phyloP scores from a whole-genome alignment of 352 stramenopile genomes.

The Phytophthora citricola region DNA sequence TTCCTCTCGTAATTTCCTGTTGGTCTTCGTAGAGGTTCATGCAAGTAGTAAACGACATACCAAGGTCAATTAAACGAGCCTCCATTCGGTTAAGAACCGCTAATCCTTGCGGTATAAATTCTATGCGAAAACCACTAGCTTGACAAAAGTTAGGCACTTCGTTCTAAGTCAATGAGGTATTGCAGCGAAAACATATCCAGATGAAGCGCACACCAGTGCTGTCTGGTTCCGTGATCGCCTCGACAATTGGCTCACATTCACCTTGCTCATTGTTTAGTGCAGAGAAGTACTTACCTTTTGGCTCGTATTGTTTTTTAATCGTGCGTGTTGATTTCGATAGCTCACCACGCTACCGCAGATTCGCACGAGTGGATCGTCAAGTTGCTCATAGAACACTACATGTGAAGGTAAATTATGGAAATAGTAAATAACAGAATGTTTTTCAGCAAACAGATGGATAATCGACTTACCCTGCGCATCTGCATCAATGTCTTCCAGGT shows the following conservation, averaged over 20 bases:
- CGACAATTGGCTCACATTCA: neutral
- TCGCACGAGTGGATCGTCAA: neutral
- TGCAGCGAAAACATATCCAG: neutral
- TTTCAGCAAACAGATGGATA: neutral
- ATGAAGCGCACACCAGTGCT: neutral
- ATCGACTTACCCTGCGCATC: neutral
- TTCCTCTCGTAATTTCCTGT: conserved; percentile 8
- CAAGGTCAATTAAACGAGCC: neutral
- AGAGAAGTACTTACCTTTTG: neutral
- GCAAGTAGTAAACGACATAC: conserved; percentile 8
- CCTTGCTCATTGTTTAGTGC: neutral
- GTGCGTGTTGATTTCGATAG: neutral
- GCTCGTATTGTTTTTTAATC: neutral
- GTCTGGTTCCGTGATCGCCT: neutral
- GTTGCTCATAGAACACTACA: neutral
- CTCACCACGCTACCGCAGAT: neutral
- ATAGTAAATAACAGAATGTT: neutral
- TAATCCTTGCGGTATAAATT: neutral
- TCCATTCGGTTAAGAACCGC: neutral
- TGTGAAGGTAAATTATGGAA: neutral
- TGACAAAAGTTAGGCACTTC: neutral
- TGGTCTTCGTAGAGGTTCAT: neutral
- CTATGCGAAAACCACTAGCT: neutral
- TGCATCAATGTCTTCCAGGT: too few relatives aligned
- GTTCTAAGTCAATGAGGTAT: neutral